Conservation (phyloP, 2,329 filamentous ascomycete genomes). For the Sarocladium oryzae region DNA sequence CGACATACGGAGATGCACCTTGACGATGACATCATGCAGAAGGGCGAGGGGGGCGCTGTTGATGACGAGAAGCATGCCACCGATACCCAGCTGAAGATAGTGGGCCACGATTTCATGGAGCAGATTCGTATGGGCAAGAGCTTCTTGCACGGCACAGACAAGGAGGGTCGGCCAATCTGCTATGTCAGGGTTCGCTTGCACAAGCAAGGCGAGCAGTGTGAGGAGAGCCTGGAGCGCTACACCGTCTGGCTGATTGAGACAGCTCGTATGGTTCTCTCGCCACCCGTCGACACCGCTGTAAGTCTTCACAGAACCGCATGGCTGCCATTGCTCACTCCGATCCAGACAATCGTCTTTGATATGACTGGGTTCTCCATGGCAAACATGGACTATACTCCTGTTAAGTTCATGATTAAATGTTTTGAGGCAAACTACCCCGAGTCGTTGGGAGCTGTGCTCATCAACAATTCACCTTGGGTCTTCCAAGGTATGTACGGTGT, state of each 20-base stretch:
- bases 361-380: constrained; percentile 90
- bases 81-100: constrained; percentile 58
- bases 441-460: constrained; percentile 78
- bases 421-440: constrained; percentile 99
- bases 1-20: constrained; percentile 75
- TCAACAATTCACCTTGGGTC: constrained; percentile 95
- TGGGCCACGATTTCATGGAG: constrained; percentile 68
- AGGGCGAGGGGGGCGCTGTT: constrained; percentile 63
- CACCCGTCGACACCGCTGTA: constrained; percentile 86
- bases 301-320: constrained; percentile 31
- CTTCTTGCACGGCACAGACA: constrained; percentile 83
- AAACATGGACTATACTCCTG: constrained; percentile 97
- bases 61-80: constrained; percentile 46
- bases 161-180: constrained; percentile 77
- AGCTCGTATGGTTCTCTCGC: constrained; percentile 71
- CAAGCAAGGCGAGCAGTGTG: constrained; percentile 72
- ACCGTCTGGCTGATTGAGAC: constrained; percentile 95
- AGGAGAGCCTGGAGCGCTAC: constrained; percentile 76
- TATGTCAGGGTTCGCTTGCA: constrained; percentile 79
- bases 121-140: constrained; percentile 90
- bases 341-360: constrained; percentile 84
- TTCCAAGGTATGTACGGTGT: constrained; percentile 65
- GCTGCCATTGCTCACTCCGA: background rate
- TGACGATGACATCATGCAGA: constrained; percentile 77
- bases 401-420: constrained; percentile 99